These are phyloP conservation scores for Pholiota molesta DNA, from an alignment of 768 basidiomycete genomes.

Conservation along the genomic window DNA sequence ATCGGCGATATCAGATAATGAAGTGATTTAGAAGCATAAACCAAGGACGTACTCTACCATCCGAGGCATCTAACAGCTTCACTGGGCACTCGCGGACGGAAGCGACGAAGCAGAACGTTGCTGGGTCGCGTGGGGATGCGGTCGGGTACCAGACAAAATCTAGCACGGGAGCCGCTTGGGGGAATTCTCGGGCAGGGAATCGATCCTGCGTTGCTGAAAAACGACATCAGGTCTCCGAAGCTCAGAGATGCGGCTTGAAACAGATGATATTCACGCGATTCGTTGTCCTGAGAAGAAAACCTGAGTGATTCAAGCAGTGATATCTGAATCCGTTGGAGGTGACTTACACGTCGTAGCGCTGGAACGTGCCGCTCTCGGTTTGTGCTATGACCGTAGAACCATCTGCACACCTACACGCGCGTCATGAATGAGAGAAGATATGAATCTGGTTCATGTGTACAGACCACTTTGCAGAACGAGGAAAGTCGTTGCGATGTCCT, in stretches of 20 bases:
- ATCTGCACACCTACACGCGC: constrained; percentile 66
- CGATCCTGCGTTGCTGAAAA: background rate
- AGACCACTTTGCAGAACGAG: constrained; percentile 22
- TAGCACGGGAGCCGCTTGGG: constrained; percentile 72
- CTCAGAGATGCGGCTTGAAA: background rate
- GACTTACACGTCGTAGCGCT: constrained; percentile 54
- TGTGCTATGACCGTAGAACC: constrained; percentile 68
- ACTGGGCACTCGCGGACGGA: constrained; percentile 87
- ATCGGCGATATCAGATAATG: too few species aligned
- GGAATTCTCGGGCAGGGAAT: constrained; percentile 30
- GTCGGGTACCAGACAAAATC: constrained; percentile 87
- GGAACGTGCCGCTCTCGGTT: constrained; percentile 71
- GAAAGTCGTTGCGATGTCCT: constrained; percentile 11
- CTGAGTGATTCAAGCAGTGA: background rate
- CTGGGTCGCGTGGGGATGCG: constrained; percentile 58
- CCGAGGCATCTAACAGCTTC: constrained; percentile 77
- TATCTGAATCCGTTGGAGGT: background rate
- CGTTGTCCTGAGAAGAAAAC: background rate
- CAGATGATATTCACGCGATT: background rate
- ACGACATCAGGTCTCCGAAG: background rate
- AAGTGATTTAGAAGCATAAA: too few species aligned
- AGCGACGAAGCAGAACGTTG: constrained; percentile 80
- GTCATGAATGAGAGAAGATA: background rate
- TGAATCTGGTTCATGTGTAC: background rate
- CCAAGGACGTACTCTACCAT: too few species aligned